Conservation (phyloP, 345 rosid genomes). For the Bretschneidera sinensis region DNA sequence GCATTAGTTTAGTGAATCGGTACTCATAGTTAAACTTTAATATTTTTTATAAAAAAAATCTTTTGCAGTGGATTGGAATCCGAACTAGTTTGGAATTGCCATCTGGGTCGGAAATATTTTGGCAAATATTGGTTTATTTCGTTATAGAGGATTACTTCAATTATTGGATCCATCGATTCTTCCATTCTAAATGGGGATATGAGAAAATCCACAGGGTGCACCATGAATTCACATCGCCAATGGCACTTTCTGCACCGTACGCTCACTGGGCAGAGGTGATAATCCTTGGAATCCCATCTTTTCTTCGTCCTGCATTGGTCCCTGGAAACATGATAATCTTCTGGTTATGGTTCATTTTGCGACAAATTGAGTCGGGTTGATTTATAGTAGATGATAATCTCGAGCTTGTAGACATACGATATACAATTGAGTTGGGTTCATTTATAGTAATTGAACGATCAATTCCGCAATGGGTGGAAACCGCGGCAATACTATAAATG, state of each 20-base stretch:
- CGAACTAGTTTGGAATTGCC: conserved; percentile 19
- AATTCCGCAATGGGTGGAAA: too few relatives aligned
- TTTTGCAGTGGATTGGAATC: conserved; percentile 13
- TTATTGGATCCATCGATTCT: conserved; percentile 26
- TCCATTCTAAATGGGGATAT: conserved; percentile 23
- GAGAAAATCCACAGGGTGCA: conserved; percentile 26
- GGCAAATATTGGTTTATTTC: conserved; percentile 18
- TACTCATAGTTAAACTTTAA: too few relatives aligned
- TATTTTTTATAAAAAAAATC: too few relatives aligned
- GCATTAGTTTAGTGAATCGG: too few relatives aligned
- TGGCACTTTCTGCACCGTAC: conserved; percentile 19
- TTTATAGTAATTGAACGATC: too few relatives aligned
- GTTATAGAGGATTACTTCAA: conserved; percentile 17
- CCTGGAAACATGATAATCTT: conserved; percentile 24
- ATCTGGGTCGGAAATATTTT: conserved; percentile 11
- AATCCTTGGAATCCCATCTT: conserved; percentile 21
- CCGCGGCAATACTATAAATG: too few relatives aligned
- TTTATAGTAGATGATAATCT: too few relatives aligned
- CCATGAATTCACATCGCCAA: conserved; percentile 25
- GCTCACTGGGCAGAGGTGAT: conserved; percentile 31
- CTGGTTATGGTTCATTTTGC: conserved; percentile 23
- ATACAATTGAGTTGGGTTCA: too few relatives aligned
- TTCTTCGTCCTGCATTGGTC: conserved; percentile 27
- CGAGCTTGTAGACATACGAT: too few relatives aligned
- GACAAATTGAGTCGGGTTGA: conserved; percentile 16